Conservation (phyloP, 2,329 filamentous ascomycete genomes). For the Botrytis fabae region DNA sequence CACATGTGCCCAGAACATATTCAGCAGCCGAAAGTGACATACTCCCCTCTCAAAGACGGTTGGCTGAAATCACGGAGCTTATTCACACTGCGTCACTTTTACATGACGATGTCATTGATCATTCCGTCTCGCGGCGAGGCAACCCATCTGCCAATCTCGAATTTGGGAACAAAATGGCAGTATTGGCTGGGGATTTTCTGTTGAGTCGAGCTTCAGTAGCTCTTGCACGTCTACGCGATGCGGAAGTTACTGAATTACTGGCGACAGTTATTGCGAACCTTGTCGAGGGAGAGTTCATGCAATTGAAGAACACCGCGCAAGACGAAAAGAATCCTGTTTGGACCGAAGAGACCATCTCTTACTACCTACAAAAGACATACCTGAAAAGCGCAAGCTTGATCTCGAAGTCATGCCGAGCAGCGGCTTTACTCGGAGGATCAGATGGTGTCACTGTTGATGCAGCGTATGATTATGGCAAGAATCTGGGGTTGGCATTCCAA, state of each 20-base stretch:
- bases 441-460: conserved; percentile 81
- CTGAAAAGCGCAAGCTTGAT: conserved; percentile 95
- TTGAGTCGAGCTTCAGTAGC: conserved; percentile 91
- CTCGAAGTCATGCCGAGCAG: conserved; percentile 90
- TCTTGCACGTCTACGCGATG: conserved; percentile 83
- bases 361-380: conserved; percentile 98
- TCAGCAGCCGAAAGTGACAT: conserved; percentile 61
- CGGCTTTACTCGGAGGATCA: conserved; percentile 79
- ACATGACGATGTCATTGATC: conserved; percentile 98
- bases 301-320: conserved; percentile 90
- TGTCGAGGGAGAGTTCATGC: conserved; percentile 99
- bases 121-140: conserved; percentile 80
- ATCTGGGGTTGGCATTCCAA: conserved; percentile 92
- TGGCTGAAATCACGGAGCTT: conserved; percentile 95
- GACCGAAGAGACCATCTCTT: conserved; percentile 84
- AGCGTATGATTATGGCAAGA: conserved; percentile 89
- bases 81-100: conserved; percentile 96
- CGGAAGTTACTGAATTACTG: conserved; percentile 90
- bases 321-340: conserved; percentile 83
- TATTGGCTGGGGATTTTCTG: conserved; percentile 94
- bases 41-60: conserved; percentile 84
- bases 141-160: conserved; percentile 87
- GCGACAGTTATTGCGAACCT: conserved; percentile 97
- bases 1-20: conserved; percentile 39
- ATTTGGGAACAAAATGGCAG: conserved; percentile 99